phyloP scores from a whole-genome alignment of 768 basidiomycete genomes.

The Agaricus subrufescens region DNA sequence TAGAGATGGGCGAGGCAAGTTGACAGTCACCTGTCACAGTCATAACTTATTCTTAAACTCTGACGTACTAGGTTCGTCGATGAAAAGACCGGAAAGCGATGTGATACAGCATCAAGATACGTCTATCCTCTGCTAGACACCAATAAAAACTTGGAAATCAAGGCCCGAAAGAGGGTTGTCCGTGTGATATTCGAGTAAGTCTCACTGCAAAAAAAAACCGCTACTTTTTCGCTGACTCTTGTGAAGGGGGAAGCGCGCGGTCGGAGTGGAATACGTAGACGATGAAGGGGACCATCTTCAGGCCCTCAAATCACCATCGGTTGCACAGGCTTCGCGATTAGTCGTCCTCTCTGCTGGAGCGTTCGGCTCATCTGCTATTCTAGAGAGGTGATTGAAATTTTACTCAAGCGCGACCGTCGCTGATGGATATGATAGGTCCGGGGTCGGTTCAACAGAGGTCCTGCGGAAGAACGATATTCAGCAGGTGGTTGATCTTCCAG shows the following conservation, averaged over 20 bases:
- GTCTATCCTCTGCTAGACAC: conserved; percentile 40
- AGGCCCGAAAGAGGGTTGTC: conserved; percentile 37
- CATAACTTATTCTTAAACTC: not conserved
- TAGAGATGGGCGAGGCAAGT: conserved; percentile 54
- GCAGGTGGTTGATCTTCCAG: conserved; percentile 58
- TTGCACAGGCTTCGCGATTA: conserved; percentile 35
- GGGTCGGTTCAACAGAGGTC: conserved; percentile 54
- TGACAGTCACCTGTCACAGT: not conserved
- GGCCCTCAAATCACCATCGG: conserved; percentile 13
- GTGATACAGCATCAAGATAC: conserved; percentile 49
- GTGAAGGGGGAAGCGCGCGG: conserved; percentile 34
- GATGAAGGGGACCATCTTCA: conserved; percentile 25
- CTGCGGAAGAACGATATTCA: conserved; percentile 34
- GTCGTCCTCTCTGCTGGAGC: conserved; percentile 50
- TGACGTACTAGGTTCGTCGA: conserved; percentile 48
- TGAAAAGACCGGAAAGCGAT: conserved; percentile 44
- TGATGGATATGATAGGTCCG: conserved; percentile 14
- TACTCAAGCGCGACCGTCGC: too few relatives aligned
- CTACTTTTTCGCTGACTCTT: not conserved
- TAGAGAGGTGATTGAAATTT: conserved; percentile 33
- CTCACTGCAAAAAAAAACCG: not conserved
- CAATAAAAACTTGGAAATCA: conserved; percentile 37
- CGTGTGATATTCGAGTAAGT: conserved; percentile 47
- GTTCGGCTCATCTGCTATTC: conserved; percentile 51
- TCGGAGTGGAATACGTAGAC: conserved; percentile 49